Percentiles rank a stretch among this genome's conserved stretches.
Conservation (phyloP, 2,329 filamentous ascomycete genomes). For the Fusarium sp. region DNA sequence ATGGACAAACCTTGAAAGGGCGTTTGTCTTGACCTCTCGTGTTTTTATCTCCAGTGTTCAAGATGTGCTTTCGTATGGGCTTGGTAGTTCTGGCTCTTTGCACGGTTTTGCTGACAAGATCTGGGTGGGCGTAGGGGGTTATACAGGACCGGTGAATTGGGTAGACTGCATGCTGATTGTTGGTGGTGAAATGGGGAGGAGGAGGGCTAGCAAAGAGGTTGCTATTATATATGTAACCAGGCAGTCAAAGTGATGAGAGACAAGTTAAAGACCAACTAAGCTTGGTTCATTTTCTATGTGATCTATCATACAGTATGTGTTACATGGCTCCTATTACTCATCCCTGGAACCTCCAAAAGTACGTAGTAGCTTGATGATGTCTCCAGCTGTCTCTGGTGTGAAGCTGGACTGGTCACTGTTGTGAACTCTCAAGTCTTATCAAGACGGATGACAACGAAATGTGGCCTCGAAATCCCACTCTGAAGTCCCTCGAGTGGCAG, state of each 20-base stretch:
- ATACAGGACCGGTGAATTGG: neutral
- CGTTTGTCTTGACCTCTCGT: neutral
- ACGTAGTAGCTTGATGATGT: neutral
- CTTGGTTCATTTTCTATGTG: neutral
- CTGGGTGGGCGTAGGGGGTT: neutral
- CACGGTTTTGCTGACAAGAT: neutral
- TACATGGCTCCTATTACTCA: neutral
- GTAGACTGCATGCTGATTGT: neutral
- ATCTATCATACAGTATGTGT: neutral
- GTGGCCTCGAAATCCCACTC: neutral
- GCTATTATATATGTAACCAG: neutral
- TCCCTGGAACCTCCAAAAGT: neutral
- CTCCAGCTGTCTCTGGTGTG: neutral
- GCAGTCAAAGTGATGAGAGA: neutral
- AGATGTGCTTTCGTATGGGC: conserved; percentile 12
- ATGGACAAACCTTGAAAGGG: conserved; percentile 30
- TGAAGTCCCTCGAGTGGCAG: neutral
- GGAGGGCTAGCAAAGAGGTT: neutral
- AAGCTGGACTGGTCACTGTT: neutral
- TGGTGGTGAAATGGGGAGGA: neutral
- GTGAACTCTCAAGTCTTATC: neutral
- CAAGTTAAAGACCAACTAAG: neutral
- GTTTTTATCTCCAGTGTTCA: conserved; percentile 13
- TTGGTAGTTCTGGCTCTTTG: neutral
- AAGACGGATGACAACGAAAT: neutral